Percentiles rank a stretch among this genome's conserved stretches.
phyloP scores from a whole-genome alignment of 257 asterid genomes.

The Nicotiana benthamiana region DNA sequence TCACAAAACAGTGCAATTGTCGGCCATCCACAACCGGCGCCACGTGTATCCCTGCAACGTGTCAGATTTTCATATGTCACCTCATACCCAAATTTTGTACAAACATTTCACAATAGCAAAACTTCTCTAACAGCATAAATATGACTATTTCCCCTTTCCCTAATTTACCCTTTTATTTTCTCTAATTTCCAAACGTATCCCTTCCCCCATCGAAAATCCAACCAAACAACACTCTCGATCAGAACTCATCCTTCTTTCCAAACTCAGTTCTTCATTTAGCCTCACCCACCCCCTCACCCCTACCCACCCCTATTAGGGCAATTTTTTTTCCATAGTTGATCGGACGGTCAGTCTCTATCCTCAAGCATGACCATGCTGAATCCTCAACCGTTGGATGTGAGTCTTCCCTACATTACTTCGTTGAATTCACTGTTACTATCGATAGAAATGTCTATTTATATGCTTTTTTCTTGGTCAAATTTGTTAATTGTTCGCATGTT shows the following conservation, averaged over 20 bases:
- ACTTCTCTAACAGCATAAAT: too few relatives aligned
- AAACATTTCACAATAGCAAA: neutral
- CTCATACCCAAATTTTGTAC: neutral
- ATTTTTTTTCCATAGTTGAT: constrained; percentile 22
- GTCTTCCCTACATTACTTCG: constrained; percentile 13
- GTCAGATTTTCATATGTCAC: neutral
- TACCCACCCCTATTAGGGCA: neutral
- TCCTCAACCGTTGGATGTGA: constrained; percentile 80
- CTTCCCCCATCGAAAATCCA: constrained; percentile 24
- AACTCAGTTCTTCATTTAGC: neutral
- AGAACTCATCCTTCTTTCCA: constrained; percentile 16
- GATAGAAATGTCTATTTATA: neutral
- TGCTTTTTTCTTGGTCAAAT: constrained; percentile 8
- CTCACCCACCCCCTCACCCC: neutral
- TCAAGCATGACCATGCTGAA: constrained; percentile 72
- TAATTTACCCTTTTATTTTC: constrained; percentile 22
- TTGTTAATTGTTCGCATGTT: constrained; percentile 16
- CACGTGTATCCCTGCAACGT: neutral
- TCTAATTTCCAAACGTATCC: constrained; percentile 34
- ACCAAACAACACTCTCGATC: constrained; percentile 16
- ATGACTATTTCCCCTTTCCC: constrained; percentile 4
- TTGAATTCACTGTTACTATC: constrained; percentile 7
- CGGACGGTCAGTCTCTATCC: constrained; percentile 28
- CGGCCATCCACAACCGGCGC: neutral
- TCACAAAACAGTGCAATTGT: neutral